Evolutionary conservation across 805 yeast species (phyloP), one percentile per base, ranked within the genome.

Genomic region (Ogataea nakhonphanomensis): DNA sequence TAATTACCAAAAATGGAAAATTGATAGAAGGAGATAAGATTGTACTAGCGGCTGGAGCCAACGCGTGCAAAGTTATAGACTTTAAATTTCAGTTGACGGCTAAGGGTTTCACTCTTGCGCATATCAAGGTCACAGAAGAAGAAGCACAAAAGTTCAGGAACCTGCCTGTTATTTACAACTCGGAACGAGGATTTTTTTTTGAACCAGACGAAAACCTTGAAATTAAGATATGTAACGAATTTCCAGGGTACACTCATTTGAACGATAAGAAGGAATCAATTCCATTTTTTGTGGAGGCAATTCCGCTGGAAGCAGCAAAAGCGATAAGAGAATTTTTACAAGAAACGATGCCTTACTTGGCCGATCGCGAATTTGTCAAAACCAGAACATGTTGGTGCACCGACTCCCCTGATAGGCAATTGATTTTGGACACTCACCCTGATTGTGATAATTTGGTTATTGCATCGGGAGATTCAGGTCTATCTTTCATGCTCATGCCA

Each of bases 181-280:
- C 69, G 0, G 70, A 65, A 25, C 37, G 48, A 28, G 76, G 76
- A 1, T 71, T 69, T 41, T 69, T 66, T 52, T 71, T 71, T 55
- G 73, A 74, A 8, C 75, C 76, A 10, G 74, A 70, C 44, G 60
- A 58, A 3, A 64, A 66, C 2, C 58, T 53, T 24, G 46, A 52
- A 17, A 17, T 64, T 49, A 71, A 71, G 26, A 48, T 55, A 66
- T 33, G 70, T 66, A 8, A 46, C 59, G 42, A 56, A 59, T 33
- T 56, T 23, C 49, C 46, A 5, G 49, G 45, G 8, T 46, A 42
- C 33, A 42, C 41, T 4, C 35, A 35, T n/a, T 26, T 36, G 25
- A 43, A 49, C 25, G 58, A 66, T 36, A 46, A 48, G n/a, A 45
- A 58, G 4, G 34, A 43, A 2, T 48, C 50, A 7, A 22, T 54